Evolutionary conservation across 495 filamentous ascomycete genomes (phyloP).

Genomic region (Xylaria castorea): DNA sequence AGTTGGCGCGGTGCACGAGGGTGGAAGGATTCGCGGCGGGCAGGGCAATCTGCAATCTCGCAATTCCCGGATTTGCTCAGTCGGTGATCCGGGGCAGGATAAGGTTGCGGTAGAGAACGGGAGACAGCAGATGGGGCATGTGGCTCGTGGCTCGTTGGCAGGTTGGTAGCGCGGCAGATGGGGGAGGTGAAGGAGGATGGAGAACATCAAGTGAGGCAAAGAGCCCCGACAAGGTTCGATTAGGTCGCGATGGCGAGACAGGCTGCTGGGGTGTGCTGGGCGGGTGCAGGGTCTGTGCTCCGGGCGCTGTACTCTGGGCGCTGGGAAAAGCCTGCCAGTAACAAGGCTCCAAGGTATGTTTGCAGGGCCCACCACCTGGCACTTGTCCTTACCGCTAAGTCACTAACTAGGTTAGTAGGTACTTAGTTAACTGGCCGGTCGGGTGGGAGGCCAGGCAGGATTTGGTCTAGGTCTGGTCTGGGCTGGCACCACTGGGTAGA

Average conservation of each 20-base stretch:
- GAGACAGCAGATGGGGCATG: slow-evolving; percentile 21
- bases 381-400: slow-evolving; percentile 15
- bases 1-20: slow-evolving; percentile 15
- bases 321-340: neutral
- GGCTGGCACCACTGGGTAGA: neutral
- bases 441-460: neutral
- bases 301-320: neutral
- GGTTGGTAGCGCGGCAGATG: slow-evolving; percentile 28
- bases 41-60: slow-evolving; percentile 10
- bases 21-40: slow-evolving; percentile 1
- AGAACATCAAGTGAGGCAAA: slow-evolving; percentile 21
- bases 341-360: neutral
- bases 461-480: neutral
- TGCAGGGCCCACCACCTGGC: slow-evolving; percentile 15
- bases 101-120: slow-evolving; percentile 15
- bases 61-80: slow-evolving; percentile 11
- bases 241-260: slow-evolving; percentile 20
- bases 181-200: slow-evolving; percentile 22
- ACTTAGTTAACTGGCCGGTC: no score
- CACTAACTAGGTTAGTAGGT: no score
- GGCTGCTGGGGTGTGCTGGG: neutral
- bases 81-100: slow-evolving; percentile 13
- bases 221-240: slow-evolving; percentile 21
- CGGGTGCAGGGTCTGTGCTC: neutral
- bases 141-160: slow-evolving; percentile 27